Evolutionary conservation across 1,284 basidiomycete genomes (phyloP), one percentile per base, ranked within the genome.

Genomic region (Marasmius fiardii): DNA sequence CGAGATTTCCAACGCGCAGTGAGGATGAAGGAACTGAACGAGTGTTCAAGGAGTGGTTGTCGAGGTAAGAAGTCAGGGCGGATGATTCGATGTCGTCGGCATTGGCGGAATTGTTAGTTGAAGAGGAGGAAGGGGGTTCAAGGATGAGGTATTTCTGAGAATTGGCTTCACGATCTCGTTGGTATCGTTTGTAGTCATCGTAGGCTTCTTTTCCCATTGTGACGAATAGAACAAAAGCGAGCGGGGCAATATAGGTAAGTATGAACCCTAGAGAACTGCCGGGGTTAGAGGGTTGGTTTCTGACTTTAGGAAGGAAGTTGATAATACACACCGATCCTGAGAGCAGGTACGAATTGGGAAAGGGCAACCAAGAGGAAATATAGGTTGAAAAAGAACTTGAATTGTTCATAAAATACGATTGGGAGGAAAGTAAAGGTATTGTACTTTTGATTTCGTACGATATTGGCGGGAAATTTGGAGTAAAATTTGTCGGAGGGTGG

Each of bases 331-430:
- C 92, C 95, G 58, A 98, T 99, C 76, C 95, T 96, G 61, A 99
- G 81, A 0, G 95, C 92, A 3, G 96, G 97, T 8, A 99, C 79
- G 66, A 99, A 98, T 69, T 99, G 96, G 28, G 92, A 95, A 3
- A 99, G 77, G 0, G 97, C 96, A 14, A 99, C 97, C 12, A 98
- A 86, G 3, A 99, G 83, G 68, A 99, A 99, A 74, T 99, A 99
- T 12, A 99, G 82, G 71, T 99, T 99, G 87, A 98, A 99, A 79
- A 99, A 99, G 80, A 97, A 98, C 74, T 98, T 99, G 89, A 99
- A 99, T 72, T 99, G 97, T 71, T 98, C 95, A 72, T 98, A 99
- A 69, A 99, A 87, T 43, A 99, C 95, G 59, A 98, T 82, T 0
- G 96, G 96, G 3, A 99, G 80, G 76, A 99, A 99, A 8, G 93